Percentiles rank a stretch among this genome's conserved stretches.
These are phyloP conservation scores for Huntiella bhutanensis DNA, from an alignment of 2,329 filamentous ascomycete species.

Conservation along the genomic window DNA sequence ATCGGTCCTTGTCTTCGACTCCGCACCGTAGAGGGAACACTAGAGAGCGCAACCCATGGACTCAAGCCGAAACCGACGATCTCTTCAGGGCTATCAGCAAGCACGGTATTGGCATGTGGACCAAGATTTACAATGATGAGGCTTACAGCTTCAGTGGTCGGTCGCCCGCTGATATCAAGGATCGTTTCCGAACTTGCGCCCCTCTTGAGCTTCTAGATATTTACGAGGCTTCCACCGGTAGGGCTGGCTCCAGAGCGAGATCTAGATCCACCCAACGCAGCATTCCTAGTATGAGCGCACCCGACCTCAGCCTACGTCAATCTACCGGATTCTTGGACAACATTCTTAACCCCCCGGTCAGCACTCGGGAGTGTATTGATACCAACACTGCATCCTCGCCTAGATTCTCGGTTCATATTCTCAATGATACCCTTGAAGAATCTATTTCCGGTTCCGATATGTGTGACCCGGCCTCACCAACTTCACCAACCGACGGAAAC, in stretches of 20 bases:
- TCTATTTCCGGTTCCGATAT: not conserved
- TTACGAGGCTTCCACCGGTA: not conserved
- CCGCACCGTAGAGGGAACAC: constrained; percentile 29
- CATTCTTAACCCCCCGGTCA: constrained; percentile 6
- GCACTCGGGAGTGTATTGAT: not conserved
- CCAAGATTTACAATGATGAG: constrained; percentile 40
- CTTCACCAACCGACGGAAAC: constrained; percentile 13
- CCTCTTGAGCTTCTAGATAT: constrained; percentile 32
- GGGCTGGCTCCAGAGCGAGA: not conserved
- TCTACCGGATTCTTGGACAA: not conserved
- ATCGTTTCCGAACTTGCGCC: constrained; percentile 47
- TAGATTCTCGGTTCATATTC: not conserved
- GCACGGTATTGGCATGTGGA: constrained; percentile 48
- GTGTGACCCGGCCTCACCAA: not conserved
- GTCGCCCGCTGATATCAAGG: constrained; percentile 44
- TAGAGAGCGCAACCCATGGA: constrained; percentile 43
- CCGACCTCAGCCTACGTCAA: not conserved
- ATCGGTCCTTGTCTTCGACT: not conserved
- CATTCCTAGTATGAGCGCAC: not conserved
- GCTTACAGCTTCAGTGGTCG: constrained; percentile 42
- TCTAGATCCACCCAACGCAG: not conserved
- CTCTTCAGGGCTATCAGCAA: constrained; percentile 41
- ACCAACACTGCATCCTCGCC: not conserved
- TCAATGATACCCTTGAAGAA: constrained; percentile 15
- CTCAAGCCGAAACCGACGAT: constrained; percentile 44